Percentiles rank a stretch among this genome's conserved stretches.
Evolutionary conservation across 306 rosid genomes (phyloP).

Genomic region (Arachis hypogaea): DNA sequence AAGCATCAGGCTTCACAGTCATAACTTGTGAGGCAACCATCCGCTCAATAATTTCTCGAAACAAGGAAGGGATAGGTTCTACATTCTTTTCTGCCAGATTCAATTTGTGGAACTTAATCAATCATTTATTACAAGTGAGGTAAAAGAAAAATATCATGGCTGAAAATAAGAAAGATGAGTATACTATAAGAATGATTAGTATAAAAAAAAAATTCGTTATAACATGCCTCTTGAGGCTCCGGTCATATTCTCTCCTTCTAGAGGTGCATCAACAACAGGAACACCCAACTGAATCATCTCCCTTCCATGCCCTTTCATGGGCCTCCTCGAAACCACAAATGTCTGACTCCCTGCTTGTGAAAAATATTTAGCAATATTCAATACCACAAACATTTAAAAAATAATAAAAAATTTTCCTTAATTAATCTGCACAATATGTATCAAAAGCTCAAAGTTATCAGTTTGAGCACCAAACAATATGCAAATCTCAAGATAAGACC

Average conservation of each 20-base stretch:
- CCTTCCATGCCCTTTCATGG: constrained; percentile 90
- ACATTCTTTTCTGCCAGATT: constrained; percentile 68
- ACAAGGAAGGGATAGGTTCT: constrained; percentile 79
- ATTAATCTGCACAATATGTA: constrained; percentile 2
- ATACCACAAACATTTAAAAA: no score
- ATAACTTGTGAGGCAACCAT: constrained; percentile 59
- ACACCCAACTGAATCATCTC: constrained; percentile 85
- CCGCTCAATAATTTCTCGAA: constrained; percentile 78
- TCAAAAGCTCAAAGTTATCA: neutral
- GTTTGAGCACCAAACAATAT: neutral
- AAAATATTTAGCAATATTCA: constrained; percentile 27
- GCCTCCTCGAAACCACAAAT: constrained; percentile 66
- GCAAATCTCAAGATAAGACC: constrained; percentile 11
- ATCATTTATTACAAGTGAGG: constrained; percentile 3
- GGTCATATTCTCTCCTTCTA: constrained; percentile 61
- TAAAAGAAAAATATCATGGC: constrained; percentile 2
- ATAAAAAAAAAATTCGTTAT: constrained; percentile 30
- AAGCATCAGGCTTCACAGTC: constrained; percentile 87
- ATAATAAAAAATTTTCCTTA: neutral
- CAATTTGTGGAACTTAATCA: constrained; percentile 33
- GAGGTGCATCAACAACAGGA: constrained; percentile 64
- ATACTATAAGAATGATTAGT: constrained; percentile 15
- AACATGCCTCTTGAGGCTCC: constrained; percentile 71
- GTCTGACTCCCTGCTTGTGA: constrained; percentile 61
- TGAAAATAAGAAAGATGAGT: constrained; percentile 4